A percentile compares a stretch with the other conserved stretches of the same genome.
Conservation (phyloP, 2,329 filamentous ascomycete species). For the Fusarium sp. region DNA sequence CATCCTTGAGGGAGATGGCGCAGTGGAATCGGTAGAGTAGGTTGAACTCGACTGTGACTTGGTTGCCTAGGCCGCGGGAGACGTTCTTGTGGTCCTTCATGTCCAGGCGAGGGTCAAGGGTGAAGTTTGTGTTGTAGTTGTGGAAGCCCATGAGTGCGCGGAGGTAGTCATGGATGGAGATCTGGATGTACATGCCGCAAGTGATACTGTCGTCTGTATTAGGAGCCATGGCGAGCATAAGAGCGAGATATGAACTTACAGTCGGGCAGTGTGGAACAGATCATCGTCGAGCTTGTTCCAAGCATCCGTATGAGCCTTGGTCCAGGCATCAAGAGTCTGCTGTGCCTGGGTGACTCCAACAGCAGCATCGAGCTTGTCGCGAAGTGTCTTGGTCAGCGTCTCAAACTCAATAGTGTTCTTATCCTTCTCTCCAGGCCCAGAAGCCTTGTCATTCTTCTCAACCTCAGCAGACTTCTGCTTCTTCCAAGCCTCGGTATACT, state of each 20-base stretch:
- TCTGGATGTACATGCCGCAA: constrained; percentile 69
- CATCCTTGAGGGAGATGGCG: constrained; percentile 48
- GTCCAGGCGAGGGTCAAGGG: constrained; percentile 53
- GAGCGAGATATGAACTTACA: constrained; percentile 14
- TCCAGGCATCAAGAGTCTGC: neutral
- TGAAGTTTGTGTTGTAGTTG: constrained; percentile 68
- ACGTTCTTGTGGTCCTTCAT: constrained; percentile 41
- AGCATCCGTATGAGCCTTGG: constrained; percentile 32
- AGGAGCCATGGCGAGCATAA: neutral
- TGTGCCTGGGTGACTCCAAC: neutral
- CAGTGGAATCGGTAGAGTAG: constrained; percentile 52
- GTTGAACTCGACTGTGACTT: constrained; percentile 53
- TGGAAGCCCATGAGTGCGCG: constrained; percentile 61
- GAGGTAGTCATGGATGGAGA: constrained; percentile 55
- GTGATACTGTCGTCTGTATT: constrained; percentile 51
- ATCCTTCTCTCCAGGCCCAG: neutral
- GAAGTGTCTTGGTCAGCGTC: neutral
- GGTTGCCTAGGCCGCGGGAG: constrained; percentile 49
- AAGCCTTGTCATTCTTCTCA: neutral
- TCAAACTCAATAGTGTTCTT: neutral
- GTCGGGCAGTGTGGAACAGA: constrained; percentile 54
- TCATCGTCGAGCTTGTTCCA: constrained; percentile 57
- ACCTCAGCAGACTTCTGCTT: neutral
- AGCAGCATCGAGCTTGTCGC: neutral
- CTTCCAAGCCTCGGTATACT: constrained; percentile 1